Evolutionary conservation across 2,329 filamentous ascomycete genomes (phyloP), one percentile per base, ranked within the genome.

Genomic region (Nannizzia gypsea): DNA sequence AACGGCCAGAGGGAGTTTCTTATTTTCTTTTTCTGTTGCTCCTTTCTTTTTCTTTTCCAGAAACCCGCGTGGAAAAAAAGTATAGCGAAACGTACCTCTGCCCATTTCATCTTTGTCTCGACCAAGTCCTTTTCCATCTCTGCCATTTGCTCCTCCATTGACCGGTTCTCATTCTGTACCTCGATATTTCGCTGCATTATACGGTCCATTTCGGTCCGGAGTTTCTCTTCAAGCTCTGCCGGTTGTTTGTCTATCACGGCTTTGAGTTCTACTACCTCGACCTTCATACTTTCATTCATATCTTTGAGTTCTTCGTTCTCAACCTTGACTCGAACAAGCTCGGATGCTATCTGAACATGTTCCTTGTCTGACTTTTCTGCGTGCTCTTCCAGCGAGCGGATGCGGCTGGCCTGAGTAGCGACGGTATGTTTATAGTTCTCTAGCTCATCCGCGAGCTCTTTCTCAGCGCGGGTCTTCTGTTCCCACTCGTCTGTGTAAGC

Each of bases 121-220:
- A 99, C 92, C 65, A 99, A 78, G 72, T 90, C 85, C 73, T 91
- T 88, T 78, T 97, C 93, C 78, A 97, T 88, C 66, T 96, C 90
- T 3, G 83, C 81, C 81, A 96, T 82, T 68, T 93, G 89, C 70
- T 95, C 92, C 74, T 96, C 91, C 66, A 99, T 77, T 61, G 81
- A 83, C 62, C 88, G 81, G 69, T 97, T 99, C 76, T 96, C 90
- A 67, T 95, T 90, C 69, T 97, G 91, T 6, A 97, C 91, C 68
- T 95, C 90, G 63, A 88, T 83, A 70, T 97, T 97, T 62, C 90
- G 84, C 72, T 90, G 85, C 87, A 97, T 93, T 67, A 97, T 84
- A 58, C 88, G 83, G 59, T 96, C 91, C 76, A 95, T 91, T 74
- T 97, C 92, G 9, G 82, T 81, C 71, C 88, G 84, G 74, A 96